These are phyloP conservation scores for Alternaria hordeiaustralica DNA, from an alignment of 2,329 filamentous ascomycete species.

Conservation along the genomic window DNA sequence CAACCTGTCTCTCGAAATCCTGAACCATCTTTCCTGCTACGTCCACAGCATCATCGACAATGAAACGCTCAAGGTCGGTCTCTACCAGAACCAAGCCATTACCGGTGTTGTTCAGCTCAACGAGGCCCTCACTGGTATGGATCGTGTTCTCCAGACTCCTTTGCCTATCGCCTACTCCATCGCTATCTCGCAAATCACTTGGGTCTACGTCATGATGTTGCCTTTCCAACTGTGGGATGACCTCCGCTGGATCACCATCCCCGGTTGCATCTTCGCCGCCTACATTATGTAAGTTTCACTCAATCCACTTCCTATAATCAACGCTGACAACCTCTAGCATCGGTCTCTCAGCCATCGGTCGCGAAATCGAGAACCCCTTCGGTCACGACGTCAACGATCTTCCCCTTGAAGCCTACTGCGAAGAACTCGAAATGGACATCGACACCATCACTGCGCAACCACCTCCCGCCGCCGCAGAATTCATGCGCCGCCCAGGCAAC, in stretches of 20 bases:
- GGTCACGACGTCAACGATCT: constrained; percentile 81
- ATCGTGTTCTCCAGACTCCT: constrained; percentile 82
- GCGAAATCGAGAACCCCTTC: constrained; percentile 86
- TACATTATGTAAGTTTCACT: constrained; percentile 69
- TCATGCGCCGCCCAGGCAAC: constrained; percentile 58
- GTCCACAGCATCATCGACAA: constrained; percentile 66
- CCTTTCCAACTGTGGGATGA: constrained; percentile 76
- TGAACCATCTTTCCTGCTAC: constrained; percentile 73
- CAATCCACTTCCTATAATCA: too few relatives aligned
- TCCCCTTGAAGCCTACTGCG: constrained; percentile 71
- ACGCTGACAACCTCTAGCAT: constrained; percentile 51
- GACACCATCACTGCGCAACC: constrained; percentile 72
- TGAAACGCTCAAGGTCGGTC: constrained; percentile 62
- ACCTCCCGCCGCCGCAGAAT: constrained; percentile 59
- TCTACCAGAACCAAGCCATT: constrained; percentile 65
- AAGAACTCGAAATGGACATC: constrained; percentile 74
- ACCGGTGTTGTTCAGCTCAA: constrained; percentile 69
- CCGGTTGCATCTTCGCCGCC: constrained; percentile 72
- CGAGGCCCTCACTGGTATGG: constrained; percentile 74
- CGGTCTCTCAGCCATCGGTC: constrained; percentile 76
- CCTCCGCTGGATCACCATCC: constrained; percentile 78
- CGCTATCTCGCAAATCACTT: constrained; percentile 84
- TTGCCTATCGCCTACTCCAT: constrained; percentile 84
- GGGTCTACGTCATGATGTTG: constrained; percentile 80
- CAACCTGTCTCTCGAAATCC: constrained; percentile 82